phyloP scores from a whole-genome alignment of 1,284 basidiomycete species.

The Pseudozyma tsukubaensis region DNA sequence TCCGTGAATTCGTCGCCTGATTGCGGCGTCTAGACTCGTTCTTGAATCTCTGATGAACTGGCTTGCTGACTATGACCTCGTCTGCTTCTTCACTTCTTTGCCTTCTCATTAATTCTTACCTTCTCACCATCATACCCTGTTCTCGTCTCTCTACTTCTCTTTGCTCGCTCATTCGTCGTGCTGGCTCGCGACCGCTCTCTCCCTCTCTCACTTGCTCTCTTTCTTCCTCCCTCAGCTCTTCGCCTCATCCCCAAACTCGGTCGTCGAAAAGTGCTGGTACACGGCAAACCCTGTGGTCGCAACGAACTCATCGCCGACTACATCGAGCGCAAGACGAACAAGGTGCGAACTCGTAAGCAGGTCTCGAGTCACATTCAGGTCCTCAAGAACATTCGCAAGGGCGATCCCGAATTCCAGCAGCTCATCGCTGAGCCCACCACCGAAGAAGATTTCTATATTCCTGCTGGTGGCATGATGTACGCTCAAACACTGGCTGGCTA shows the following conservation, averaged over 20 bases:
- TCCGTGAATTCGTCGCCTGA: too few species aligned
- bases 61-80: conserved; percentile 7
- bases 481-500: conserved; percentile 66
- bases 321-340: conserved; percentile 71
- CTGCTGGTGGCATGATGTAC: conserved; percentile 68
- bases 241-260: conserved; percentile 70
- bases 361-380: conserved; percentile 69
- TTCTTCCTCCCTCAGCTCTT: conserved; percentile 59
- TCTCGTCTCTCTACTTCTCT: background rate
- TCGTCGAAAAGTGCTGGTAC: conserved; percentile 71
- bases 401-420: conserved; percentile 68
- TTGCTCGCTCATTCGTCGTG: conserved; percentile 7
- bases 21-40: too few species aligned
- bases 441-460: conserved; percentile 68
- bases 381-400: conserved; percentile 68
- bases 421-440: conserved; percentile 65
- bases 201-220: background rate
- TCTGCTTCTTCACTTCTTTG: conserved; percentile 1
- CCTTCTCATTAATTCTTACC: background rate
- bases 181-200: conserved; percentile 20
- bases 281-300: conserved; percentile 72
- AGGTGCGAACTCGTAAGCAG: conserved; percentile 67
- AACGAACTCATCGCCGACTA: conserved; percentile 73
- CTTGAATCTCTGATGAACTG: background rate
- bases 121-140: background rate